Conservation (phyloP, 1,284 basidiomycete genomes). For the Papiliotrema fonsecae region DNA sequence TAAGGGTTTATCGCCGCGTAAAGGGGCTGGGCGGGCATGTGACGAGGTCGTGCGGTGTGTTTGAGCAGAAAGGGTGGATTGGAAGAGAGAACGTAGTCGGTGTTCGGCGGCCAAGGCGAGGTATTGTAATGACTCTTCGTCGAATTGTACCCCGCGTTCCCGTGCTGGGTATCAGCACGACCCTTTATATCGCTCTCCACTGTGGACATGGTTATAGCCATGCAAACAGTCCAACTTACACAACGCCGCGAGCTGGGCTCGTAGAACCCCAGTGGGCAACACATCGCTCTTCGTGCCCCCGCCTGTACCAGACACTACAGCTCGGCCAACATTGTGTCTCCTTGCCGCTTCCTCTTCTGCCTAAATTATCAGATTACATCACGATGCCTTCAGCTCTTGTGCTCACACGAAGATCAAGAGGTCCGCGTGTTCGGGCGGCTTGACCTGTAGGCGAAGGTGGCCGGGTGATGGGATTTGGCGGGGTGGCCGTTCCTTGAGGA, state of each 20-base stretch:
- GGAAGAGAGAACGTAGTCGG: constrained; percentile 30
- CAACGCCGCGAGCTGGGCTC: constrained; percentile 15
- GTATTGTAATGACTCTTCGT: constrained; percentile 36
- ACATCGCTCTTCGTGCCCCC: constrained; percentile 29
- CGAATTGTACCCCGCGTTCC: constrained; percentile 29
- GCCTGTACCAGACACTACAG: constrained; percentile 6
- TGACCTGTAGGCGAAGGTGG: background rate
- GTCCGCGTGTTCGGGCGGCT: background rate
- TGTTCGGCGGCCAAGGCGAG: constrained; percentile 40
- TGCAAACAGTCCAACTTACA: constrained; percentile 16
- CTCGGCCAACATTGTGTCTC: constrained; percentile 20
- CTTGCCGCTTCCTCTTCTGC: constrained; percentile 42
- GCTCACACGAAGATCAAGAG: background rate
- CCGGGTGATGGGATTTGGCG: background rate
- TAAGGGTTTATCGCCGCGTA: constrained; percentile 16
- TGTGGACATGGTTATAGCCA: too few species aligned
- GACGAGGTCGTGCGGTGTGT: constrained; percentile 39
- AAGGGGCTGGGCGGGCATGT: constrained; percentile 26
- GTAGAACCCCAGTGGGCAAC: constrained; percentile 26
- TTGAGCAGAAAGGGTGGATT: constrained; percentile 32
- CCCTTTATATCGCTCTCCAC: too few species aligned
- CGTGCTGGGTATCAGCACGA: constrained; percentile 15
- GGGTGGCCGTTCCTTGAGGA: too few species aligned
- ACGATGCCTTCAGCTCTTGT: too few species aligned
- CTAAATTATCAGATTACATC: constrained; percentile 8